Percentiles rank a stretch among this genome's conserved stretches.
phyloP scores from a whole-genome alignment of 257 asterid genomes.

The Rauvolfia tetraphylla region DNA sequence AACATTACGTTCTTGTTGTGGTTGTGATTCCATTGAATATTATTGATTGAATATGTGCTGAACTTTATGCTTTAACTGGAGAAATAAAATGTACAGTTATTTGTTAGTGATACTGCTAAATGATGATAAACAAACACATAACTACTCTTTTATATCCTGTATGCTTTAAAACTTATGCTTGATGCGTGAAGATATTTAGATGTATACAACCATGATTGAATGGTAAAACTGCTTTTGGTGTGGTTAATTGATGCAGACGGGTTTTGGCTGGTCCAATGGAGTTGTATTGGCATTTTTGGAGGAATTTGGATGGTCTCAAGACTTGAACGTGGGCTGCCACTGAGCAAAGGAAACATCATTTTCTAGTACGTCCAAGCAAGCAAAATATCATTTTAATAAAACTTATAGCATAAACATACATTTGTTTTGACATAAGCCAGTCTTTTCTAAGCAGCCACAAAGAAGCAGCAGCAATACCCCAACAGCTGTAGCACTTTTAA shows the following conservation, averaged over 20 bases:
- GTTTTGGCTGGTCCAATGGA: constrained; percentile 98
- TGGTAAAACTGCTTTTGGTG: not conserved
- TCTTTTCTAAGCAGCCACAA: not conserved
- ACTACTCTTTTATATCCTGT: too few species aligned
- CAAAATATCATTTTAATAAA: not conserved
- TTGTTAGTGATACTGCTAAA: not conserved
- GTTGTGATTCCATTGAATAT: not conserved
- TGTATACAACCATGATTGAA: not conserved
- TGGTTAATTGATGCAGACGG: constrained; percentile 61
- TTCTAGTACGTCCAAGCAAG: not conserved
- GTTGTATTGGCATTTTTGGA: constrained; percentile 80
- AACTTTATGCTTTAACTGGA: not conserved
- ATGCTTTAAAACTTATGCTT: not conserved
- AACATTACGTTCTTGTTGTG: not conserved
- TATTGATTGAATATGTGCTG: not conserved
- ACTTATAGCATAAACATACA: not conserved
- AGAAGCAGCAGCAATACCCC: not conserved
- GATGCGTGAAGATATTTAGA: not conserved
- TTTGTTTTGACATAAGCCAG: not conserved
- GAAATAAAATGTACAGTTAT: not conserved
- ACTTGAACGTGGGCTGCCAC: constrained; percentile 42
- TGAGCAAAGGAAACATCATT: constrained; percentile 9
- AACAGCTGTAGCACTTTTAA: not conserved
- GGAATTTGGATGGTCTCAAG: constrained; percentile 84
- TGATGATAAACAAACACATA: too few species aligned